These are phyloP conservation scores for Cladophialophora carrionii DNA, from an alignment of 2,329 filamentous ascomycete genomes.

Conservation along the genomic window DNA sequence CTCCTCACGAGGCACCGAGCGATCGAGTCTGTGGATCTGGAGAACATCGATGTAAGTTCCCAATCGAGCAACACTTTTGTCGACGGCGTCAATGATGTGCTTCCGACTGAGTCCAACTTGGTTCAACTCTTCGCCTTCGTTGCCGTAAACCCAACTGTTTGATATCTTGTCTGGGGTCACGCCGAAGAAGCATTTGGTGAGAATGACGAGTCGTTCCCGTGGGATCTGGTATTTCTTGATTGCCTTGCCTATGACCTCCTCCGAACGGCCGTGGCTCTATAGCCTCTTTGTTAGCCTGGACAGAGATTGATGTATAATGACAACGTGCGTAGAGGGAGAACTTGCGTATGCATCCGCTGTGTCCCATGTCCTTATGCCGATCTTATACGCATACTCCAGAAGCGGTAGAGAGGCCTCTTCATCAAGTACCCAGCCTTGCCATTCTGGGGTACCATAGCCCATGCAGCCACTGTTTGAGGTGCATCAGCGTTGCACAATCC, in stretches of 20 bases:
- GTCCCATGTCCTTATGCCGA: slow-evolving; percentile 40
- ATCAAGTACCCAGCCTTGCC: slow-evolving; percentile 39
- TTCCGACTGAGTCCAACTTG: slow-evolving; percentile 56
- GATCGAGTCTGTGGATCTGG: slow-evolving; percentile 56
- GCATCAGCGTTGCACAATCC: background rate
- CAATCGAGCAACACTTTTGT: slow-evolving; percentile 52
- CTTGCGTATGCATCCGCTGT: slow-evolving; percentile 42
- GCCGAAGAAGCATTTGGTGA: slow-evolving; percentile 59
- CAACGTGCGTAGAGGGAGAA: background rate
- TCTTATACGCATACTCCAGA: slow-evolving; percentile 41
- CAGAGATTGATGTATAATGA: background rate
- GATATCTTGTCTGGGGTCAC: slow-evolving; percentile 40
- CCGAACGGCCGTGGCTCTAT: slow-evolving; percentile 30
- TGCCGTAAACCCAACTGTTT: slow-evolving; percentile 40
- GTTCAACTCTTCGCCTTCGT: slow-evolving; percentile 45
- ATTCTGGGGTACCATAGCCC: slow-evolving; percentile 47
- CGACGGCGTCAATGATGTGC: slow-evolving; percentile 64
- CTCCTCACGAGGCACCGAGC: slow-evolving; percentile 50
- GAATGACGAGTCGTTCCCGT: slow-evolving; percentile 60
- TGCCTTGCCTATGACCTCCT: slow-evolving; percentile 56
- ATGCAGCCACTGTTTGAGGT: slow-evolving; percentile 44
- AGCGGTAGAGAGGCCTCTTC: slow-evolving; percentile 37
- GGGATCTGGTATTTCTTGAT: slow-evolving; percentile 63
- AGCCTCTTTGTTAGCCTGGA: background rate
- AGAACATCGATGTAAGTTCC: slow-evolving; percentile 55